Percentiles rank a stretch among this genome's conserved stretches.
Conservation (phyloP, 176 grass and related monocot species). For the Poa annua region DNA sequence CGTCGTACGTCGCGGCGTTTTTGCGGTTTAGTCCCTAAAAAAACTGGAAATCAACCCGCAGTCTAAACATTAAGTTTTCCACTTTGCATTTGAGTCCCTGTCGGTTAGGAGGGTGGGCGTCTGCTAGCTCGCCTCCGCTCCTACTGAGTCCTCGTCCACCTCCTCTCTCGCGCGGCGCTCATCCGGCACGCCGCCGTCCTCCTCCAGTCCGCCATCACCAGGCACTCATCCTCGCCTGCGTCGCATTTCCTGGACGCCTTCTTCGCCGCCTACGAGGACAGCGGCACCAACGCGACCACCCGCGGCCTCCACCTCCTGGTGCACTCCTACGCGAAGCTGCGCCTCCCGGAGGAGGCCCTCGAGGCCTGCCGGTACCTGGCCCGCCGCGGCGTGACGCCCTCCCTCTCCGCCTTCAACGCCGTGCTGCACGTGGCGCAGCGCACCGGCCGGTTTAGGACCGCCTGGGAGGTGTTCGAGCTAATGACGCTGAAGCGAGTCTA, state of each 20-base stretch:
- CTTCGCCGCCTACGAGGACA: constrained; percentile 63
- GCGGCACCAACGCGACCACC: constrained; percentile 45
- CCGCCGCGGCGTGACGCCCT: constrained; percentile 55
- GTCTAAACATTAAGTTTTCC: too few species aligned
- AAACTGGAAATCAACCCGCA: too few species aligned
- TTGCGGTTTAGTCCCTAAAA: too few species aligned
- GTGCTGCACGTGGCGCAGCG: constrained; percentile 51
- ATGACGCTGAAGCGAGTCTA: constrained; percentile 78
- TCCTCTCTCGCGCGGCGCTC: constrained; percentile 18
- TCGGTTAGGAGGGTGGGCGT: too few species aligned
- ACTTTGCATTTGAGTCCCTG: too few species aligned
- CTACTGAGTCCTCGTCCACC: constrained; percentile 29
- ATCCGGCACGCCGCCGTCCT: constrained; percentile 11
- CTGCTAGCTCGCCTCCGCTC: too few species aligned
- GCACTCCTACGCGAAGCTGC: constrained; percentile 64
- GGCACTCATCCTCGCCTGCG: background rate
- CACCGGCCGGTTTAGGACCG: constrained; percentile 45
- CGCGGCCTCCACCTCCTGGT: constrained; percentile 82
- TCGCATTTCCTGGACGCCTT: constrained; percentile 53
- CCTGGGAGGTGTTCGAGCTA: constrained; percentile 92
- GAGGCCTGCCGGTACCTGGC: constrained; percentile 62
- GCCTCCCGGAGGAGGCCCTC: constrained; percentile 63
- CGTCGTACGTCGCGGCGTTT: too few species aligned
- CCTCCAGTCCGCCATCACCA: constrained; percentile 16
- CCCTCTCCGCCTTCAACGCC: constrained; percentile 73